A percentile compares a stretch with the other conserved stretches of the same genome.
phyloP scores from a whole-genome alignment of 768 basidiomycete genomes.

The Tylopilus vinaceipallidus region DNA sequence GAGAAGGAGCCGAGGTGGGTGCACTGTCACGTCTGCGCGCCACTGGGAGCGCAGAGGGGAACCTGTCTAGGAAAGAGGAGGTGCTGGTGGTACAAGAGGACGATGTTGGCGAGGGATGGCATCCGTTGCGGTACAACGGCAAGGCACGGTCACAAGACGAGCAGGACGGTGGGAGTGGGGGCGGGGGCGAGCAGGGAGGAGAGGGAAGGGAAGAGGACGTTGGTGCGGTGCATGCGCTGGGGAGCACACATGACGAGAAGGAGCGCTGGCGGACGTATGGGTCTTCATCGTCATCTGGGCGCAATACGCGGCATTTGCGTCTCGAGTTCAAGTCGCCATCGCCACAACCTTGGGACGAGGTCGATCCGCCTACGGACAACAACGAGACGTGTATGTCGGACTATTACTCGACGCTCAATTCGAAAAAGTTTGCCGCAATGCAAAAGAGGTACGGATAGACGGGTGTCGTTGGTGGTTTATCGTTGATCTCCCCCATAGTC shows the following conservation, averaged over 20 bases:
- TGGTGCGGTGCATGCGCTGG: conserved; percentile 10
- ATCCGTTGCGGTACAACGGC: conserved; percentile 19
- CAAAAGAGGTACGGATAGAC: conserved; percentile 41
- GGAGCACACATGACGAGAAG: conserved; percentile 25
- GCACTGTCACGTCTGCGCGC: conserved; percentile 35
- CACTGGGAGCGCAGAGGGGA: conserved; percentile 11
- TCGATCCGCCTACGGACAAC: conserved; percentile 47
- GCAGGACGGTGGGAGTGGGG: background rate
- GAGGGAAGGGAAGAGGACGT: conserved; percentile 11
- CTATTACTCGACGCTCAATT: conserved; percentile 43
- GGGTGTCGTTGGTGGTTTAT: background rate
- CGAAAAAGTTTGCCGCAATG: conserved; percentile 43
- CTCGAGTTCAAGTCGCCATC: conserved; percentile 50
- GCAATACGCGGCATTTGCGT: conserved; percentile 43
- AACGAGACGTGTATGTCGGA: conserved; percentile 30
- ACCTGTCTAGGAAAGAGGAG: conserved; percentile 19
- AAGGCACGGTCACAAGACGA: conserved; percentile 10
- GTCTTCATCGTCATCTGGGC: conserved; percentile 19
- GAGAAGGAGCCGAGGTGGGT: conserved; percentile 16
- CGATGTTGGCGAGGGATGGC: conserved; percentile 27
- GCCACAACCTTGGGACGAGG: conserved; percentile 67
- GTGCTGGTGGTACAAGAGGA: conserved; percentile 23
- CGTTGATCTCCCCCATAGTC: conserved; percentile 28
- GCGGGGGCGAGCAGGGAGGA: conserved; percentile 4
- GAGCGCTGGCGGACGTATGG: conserved; percentile 23